phyloP scores from a whole-genome alignment of 2,329 filamentous ascomycete genomes.

The Alternaria sp. region DNA sequence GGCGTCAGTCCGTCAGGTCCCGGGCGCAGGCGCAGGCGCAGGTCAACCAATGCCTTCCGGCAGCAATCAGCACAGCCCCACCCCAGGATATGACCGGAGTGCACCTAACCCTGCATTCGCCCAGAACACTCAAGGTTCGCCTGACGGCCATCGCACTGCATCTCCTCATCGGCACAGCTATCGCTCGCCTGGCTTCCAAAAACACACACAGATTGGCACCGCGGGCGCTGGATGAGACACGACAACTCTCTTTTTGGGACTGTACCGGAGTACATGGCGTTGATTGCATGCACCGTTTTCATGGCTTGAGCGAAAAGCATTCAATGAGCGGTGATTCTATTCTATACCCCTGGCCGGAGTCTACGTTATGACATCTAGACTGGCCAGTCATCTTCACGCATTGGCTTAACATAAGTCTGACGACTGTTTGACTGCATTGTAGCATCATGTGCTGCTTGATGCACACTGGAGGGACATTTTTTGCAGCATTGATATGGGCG shows the following conservation, averaged over 20 bases:
- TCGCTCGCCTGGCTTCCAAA: conserved; percentile 47
- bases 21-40: conserved; percentile 34
- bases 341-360: conserved; percentile 17
- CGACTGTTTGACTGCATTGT: conserved; percentile 29
- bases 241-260: conserved; percentile 10
- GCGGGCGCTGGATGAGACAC: conserved; percentile 45
- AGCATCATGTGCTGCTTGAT: conserved; percentile 6
- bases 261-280: conserved; percentile 38
- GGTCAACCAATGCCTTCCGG: conserved; percentile 21
- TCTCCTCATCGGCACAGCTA: conserved; percentile 52
- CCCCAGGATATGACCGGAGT: conserved; percentile 41
- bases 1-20: conserved; percentile 79
- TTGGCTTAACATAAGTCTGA: conserved; percentile 29
- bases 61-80: conserved; percentile 38
- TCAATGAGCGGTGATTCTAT: conserved; percentile 22
- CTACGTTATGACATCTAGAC: conserved; percentile 22
- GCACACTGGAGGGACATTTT: conserved; percentile 6
- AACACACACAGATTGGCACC: conserved; percentile 47
- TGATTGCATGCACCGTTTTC: conserved; percentile 24
- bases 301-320: conserved; percentile 21
- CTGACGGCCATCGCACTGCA: conserved; percentile 47
- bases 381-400: conserved; percentile 17
- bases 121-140: conserved; percentile 42
- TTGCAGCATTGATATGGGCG: conserved; percentile 17
- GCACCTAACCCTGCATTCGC: conserved; percentile 47